phyloP scores from a whole-genome alignment of 495 filamentous ascomycete genomes.

The Choiromyces venosus region DNA sequence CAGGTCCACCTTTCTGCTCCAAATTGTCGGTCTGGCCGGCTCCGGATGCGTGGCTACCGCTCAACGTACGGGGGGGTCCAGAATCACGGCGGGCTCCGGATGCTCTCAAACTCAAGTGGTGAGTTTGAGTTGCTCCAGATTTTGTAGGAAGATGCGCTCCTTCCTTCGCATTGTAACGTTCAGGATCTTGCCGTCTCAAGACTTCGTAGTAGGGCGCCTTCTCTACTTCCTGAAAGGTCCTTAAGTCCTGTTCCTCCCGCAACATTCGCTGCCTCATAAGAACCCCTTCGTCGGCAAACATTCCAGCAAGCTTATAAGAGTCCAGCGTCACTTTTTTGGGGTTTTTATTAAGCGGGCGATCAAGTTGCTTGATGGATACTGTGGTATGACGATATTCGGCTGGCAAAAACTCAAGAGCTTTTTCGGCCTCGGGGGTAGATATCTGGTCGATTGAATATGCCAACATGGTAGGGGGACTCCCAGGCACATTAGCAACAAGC shows the following conservation, averaged over 20 bases:
- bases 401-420: slow-evolving; percentile 27
- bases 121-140: slow-evolving; percentile 2
- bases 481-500: slow-evolving; percentile 28
- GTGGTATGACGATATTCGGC: slow-evolving; percentile 22
- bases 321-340: slow-evolving; percentile 12
- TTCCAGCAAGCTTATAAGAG: slow-evolving; percentile 25
- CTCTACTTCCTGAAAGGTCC: slow-evolving; percentile 27
- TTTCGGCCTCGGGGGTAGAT: slow-evolving; percentile 26
- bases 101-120: slow-evolving; percentile 1
- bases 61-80: not conserved
- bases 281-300: slow-evolving; percentile 33
- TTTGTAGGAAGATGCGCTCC: slow-evolving; percentile 16
- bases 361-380: slow-evolving; percentile 27
- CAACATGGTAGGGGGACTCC: slow-evolving; percentile 22
- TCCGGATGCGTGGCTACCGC: not conserved
- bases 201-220: slow-evolving; percentile 33
- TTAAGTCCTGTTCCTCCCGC: slow-evolving; percentile 32
- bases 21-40: not conserved
- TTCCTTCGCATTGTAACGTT: slow-evolving; percentile 34
- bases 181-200: slow-evolving; percentile 25
- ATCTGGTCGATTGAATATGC: slow-evolving; percentile 28
- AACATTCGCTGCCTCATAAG: slow-evolving; percentile 26
- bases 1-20: not conserved
- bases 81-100: slow-evolving; percentile 11
- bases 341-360: slow-evolving; percentile 16